Evolutionary conservation across 1,139 yeast species (phyloP).

Genomic region (Kluyveromyces sp.): DNA sequence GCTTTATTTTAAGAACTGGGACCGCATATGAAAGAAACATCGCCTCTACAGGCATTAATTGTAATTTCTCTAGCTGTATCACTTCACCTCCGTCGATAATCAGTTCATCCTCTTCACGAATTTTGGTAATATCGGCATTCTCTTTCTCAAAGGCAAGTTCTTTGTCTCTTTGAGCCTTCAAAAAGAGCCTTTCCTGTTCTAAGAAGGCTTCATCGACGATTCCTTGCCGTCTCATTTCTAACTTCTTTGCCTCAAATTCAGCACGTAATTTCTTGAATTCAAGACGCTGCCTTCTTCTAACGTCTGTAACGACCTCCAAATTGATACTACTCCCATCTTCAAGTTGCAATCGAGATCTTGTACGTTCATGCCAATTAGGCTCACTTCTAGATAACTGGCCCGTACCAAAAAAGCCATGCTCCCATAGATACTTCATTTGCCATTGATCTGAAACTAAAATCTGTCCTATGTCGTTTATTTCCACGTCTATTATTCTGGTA

Average conservation of each 20-base stretch:
- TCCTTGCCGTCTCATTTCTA: conserved; percentile 29
- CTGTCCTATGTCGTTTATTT: conserved; percentile 17
- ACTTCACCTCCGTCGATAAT: conserved; percentile 37
- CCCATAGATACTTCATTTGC: conserved; percentile 64
- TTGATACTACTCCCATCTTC: conserved; percentile 33
- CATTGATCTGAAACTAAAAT: conserved; percentile 36
- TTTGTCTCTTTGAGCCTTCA: conserved; percentile 30
- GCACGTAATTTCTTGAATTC: conserved; percentile 56
- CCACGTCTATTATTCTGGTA: conserved; percentile 9
- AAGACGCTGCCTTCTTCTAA: conserved; percentile 64
- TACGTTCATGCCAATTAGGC: conserved; percentile 78
- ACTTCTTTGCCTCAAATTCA: conserved; percentile 29
- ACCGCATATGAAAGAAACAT: conserved; percentile 56
- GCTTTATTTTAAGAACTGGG: conserved; percentile 21
- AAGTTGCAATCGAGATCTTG: conserved; percentile 44
- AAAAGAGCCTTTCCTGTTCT: conserved; percentile 26
- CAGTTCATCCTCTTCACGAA: conserved; percentile 36
- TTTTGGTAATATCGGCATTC: conserved; percentile 24
- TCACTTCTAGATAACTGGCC: conserved; percentile 85
- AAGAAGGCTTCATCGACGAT: conserved; percentile 27
- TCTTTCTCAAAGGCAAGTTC: conserved; percentile 23
- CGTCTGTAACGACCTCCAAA: conserved; percentile 70
- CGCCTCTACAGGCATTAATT: conserved; percentile 70
- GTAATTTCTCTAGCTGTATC: conserved; percentile 54
- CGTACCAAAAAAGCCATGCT: conserved; percentile 87